phyloP scores from a whole-genome alignment of 495 filamentous ascomycete species.

The Sabuloglossum arenarium region DNA sequence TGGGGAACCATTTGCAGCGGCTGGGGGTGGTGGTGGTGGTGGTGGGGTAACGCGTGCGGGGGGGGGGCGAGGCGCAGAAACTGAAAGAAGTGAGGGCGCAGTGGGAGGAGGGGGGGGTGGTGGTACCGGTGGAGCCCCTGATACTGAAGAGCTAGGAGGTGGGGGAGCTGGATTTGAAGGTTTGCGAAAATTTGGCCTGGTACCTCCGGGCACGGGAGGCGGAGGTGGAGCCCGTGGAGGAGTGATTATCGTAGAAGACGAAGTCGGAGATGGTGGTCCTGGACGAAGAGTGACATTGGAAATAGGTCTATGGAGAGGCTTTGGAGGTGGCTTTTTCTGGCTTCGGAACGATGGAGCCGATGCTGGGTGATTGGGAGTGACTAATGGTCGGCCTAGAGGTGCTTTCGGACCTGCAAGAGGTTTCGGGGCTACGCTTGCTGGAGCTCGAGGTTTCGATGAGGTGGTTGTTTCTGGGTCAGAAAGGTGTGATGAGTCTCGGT shows the following conservation, averaged over 20 bases:
- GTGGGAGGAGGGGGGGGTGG: constrained; percentile 23
- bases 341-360: constrained; percentile 33
- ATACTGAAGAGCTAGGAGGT: constrained; percentile 8
- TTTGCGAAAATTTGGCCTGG: constrained; percentile 34
- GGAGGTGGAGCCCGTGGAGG: constrained; percentile 35
- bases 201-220: constrained; percentile 20
- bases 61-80: constrained; percentile 18
- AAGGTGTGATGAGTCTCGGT: constrained; percentile 50
- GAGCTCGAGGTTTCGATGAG: constrained; percentile 16
- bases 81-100: constrained; percentile 20
- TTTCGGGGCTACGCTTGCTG: constrained; percentile 25
- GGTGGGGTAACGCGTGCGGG: constrained; percentile 28
- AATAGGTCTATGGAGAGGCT: constrained; percentile 29
- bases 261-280: constrained; percentile 20
- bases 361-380: constrained; percentile 9
- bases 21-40: constrained; percentile 27
- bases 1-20: constrained; percentile 12
- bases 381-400: constrained; percentile 10
- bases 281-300: constrained; percentile 20
- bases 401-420: constrained; percentile 25
- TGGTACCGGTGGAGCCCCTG: constrained; percentile 16
- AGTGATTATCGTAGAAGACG: constrained; percentile 22
- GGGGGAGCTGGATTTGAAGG: constrained; percentile 23
- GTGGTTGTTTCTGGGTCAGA: constrained; percentile 55
- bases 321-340: constrained; percentile 34